Conservation (phyloP, 495 filamentous ascomycete genomes). For the Trichoderma orchidacearum region DNA sequence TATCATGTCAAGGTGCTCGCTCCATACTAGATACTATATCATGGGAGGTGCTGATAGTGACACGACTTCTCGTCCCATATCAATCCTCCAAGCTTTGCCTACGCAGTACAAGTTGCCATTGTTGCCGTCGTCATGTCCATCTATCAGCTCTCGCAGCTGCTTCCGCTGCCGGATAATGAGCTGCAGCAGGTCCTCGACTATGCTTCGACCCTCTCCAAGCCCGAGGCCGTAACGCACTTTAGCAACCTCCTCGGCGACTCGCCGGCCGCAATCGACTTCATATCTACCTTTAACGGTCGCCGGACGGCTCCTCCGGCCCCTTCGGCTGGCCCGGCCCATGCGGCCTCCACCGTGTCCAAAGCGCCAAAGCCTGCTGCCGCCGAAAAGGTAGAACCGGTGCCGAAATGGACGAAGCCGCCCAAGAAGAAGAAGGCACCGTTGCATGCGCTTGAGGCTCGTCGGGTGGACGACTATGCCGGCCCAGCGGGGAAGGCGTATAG, state of each 20-base stretch:
- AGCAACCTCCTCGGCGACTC: constrained; percentile 82
- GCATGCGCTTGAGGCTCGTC: constrained; percentile 52
- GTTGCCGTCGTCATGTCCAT: constrained; percentile 32
- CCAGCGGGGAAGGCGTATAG: constrained; percentile 22
- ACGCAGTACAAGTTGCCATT: not conserved
- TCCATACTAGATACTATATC: too few species aligned
- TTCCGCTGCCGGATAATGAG: constrained; percentile 74
- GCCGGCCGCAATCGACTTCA: constrained; percentile 75
- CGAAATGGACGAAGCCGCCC: constrained; percentile 12
- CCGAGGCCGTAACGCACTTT: constrained; percentile 68
- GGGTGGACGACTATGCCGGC: constrained; percentile 37
- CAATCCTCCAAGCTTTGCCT: not conserved
- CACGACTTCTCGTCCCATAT: not conserved
- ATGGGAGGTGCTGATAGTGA: too few species aligned
- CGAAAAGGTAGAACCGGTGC: constrained; percentile 17
- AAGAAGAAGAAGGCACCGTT: constrained; percentile 47
- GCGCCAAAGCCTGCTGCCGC: constrained; percentile 3
- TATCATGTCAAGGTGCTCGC: not conserved
- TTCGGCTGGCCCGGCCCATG: not conserved
- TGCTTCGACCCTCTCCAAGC: constrained; percentile 51
- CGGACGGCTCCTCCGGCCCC: constrained; percentile 20
- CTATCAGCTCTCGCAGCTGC: constrained; percentile 57
- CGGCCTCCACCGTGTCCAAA: not conserved
- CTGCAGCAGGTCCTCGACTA: constrained; percentile 73
- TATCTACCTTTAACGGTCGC: constrained; percentile 74